Evolutionary conservation across 2,329 filamentous ascomycete genomes (phyloP).

Genomic region (Fusarium continuum): DNA sequence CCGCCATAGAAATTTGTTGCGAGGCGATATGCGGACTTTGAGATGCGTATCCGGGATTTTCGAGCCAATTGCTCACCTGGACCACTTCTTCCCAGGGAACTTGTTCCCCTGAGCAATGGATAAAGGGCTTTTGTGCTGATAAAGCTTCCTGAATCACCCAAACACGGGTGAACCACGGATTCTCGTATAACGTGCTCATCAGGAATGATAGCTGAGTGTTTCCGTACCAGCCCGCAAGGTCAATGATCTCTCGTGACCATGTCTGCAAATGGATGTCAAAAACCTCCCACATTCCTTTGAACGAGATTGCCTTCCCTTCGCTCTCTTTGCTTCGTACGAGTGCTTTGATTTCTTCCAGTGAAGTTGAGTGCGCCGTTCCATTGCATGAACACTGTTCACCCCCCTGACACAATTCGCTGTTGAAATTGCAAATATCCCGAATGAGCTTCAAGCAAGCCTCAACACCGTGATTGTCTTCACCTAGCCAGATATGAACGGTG

Average conservation of each 20-base stretch:
- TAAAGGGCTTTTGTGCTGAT: background rate
- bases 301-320: background rate
- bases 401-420: background rate
- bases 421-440: conserved; percentile 28
- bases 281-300: conserved; percentile 22
- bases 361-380: conserved; percentile 3
- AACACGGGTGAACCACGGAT: conserved; percentile 26
- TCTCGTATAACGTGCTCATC: conserved; percentile 24
- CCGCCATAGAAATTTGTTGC: conserved; percentile 18
- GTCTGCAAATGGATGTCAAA: conserved; percentile 9
- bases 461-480: conserved; percentile 6
- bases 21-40: conserved; percentile 22
- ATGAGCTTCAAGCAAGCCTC: conserved; percentile 11
- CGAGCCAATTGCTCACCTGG: conserved; percentile 13
- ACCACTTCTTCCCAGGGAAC: conserved; percentile 25
- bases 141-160: conserved; percentile 36
- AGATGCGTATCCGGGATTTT: background rate
- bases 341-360: background rate
- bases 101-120: conserved; percentile 2
- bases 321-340: background rate
- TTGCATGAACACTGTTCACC: background rate
- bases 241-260: conserved; percentile 17
- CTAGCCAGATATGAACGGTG: conserved; percentile 20
- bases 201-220: conserved; percentile 19
- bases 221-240: conserved; percentile 27